Conservation (phyloP, 1,284 basidiomycete genomes). For the Trametes hirsuta region DNA sequence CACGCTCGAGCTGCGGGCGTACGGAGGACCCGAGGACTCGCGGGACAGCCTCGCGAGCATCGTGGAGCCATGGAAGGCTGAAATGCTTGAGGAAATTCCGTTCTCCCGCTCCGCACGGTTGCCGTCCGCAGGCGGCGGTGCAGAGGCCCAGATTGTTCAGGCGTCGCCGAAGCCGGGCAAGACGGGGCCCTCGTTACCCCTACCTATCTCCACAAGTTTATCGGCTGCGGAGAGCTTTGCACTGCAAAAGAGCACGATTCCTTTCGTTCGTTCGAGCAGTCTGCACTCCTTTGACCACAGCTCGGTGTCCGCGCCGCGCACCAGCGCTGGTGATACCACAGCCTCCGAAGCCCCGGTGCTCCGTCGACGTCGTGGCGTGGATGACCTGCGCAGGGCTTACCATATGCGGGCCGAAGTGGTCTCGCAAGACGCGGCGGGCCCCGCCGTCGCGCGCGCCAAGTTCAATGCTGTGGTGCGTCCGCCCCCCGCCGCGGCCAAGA, state of each 20-base stretch:
- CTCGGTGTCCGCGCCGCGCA: neutral
- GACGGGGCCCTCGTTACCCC: neutral
- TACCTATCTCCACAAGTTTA: neutral
- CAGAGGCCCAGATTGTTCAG: neutral
- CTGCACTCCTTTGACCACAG: no score
- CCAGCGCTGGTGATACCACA: neutral
- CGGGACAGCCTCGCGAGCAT: slow-evolving; percentile 5
- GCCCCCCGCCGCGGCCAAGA: neutral
- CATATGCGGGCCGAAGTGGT: neutral
- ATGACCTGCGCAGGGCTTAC: slow-evolving; percentile 24
- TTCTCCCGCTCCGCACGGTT: neutral
- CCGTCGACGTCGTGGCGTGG: slow-evolving; percentile 16
- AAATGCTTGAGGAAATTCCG: slow-evolving; percentile 13
- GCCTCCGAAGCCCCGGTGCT: slow-evolving; percentile 5
- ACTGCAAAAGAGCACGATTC: no score
- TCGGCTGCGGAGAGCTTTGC: neutral
- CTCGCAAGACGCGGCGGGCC: neutral
- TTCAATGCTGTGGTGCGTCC: neutral
- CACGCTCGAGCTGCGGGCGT: slow-evolving; percentile 18
- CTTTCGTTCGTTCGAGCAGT: no score
- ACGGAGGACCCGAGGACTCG: slow-evolving; percentile 10
- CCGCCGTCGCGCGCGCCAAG: neutral
- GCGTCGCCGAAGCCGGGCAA: neutral
- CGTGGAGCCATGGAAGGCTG: neutral
- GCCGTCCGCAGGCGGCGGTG: neutral